Conservation (phyloP, 805 yeast genomes). For the Yarrowia yakushimensis region DNA sequence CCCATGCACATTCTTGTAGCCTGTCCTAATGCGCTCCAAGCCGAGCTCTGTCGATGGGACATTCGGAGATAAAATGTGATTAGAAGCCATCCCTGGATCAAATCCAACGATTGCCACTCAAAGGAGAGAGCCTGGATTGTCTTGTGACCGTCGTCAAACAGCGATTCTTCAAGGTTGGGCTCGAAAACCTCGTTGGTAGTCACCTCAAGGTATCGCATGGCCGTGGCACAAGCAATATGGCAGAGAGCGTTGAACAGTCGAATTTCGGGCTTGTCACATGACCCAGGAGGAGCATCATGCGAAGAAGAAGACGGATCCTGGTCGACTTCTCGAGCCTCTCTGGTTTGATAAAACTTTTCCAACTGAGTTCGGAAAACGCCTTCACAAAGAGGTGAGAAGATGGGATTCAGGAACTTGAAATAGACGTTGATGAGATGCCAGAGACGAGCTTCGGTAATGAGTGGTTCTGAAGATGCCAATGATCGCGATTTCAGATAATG, state of each 20-base stretch:
- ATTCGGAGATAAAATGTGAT: conserved; percentile 45
- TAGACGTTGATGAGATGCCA: conserved; percentile 42
- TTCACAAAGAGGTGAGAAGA: conserved; percentile 53
- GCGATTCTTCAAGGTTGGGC: conserved; percentile 41
- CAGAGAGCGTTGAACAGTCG: conserved; percentile 52
- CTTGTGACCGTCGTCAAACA: conserved; percentile 44
- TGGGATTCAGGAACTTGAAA: conserved; percentile 51
- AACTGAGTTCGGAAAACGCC: conserved; percentile 51
- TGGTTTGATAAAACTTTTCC: background rate
- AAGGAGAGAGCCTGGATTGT: conserved; percentile 43
- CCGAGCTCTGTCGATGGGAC: conserved; percentile 45
- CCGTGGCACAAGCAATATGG: conserved; percentile 47
- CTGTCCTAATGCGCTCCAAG: conserved; percentile 43
- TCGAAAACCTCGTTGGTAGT: conserved; percentile 30
- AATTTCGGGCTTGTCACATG: conserved; percentile 28
- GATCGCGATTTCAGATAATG: conserved; percentile 42
- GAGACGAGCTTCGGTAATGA: conserved; percentile 25
- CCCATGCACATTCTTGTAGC: conserved; percentile 46
- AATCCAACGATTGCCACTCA: conserved; percentile 52
- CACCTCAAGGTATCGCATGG: conserved; percentile 52
- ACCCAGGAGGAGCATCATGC: background rate
- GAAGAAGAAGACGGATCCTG: background rate
- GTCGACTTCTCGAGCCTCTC: background rate
- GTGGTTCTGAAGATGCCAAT: conserved; percentile 34
- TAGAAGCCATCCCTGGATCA: conserved; percentile 51